A percentile compares a stretch with the other conserved stretches of the same genome.
These are phyloP conservation scores for Carex arenaria DNA, from an alignment of 202 grass and related monocot species.

Conservation along the genomic window DNA sequence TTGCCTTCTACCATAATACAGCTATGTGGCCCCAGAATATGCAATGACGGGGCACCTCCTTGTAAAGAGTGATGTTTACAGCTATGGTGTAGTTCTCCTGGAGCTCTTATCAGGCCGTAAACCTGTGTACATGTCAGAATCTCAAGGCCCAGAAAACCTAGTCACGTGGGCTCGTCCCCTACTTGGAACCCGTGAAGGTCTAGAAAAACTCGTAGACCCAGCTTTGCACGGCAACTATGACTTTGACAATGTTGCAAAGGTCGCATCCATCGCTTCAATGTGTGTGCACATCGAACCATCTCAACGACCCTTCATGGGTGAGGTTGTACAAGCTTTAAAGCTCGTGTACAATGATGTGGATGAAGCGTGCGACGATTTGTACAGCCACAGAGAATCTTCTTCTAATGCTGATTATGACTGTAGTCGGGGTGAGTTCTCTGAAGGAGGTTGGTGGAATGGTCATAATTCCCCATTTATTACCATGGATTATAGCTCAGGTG, in stretches of 20 bases:
- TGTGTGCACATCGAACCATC: slow-evolving; percentile 67
- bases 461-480: slow-evolving; percentile 63
- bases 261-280: slow-evolving; percentile 85
- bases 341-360: slow-evolving; percentile 65
- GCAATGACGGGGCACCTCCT: slow-evolving; percentile 97
- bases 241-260: slow-evolving; percentile 77
- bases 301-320: slow-evolving; percentile 92
- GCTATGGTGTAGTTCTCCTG: slow-evolving; percentile 84
- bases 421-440: slow-evolving; percentile 34
- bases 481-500: slow-evolving; percentile 83
- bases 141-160: slow-evolving; percentile 68
- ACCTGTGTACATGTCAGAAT: slow-evolving; percentile 60
- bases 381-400: slow-evolving; percentile 61
- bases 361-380: slow-evolving; percentile 63
- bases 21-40: slow-evolving; percentile 97
- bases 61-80: slow-evolving; percentile 98
- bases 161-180: slow-evolving; percentile 89
- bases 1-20: slow-evolving; percentile 28
- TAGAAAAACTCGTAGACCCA: slow-evolving; percentile 75
- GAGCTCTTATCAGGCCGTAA: slow-evolving; percentile 95
- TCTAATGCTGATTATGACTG: slow-evolving; percentile 47
- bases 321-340: slow-evolving; percentile 95
- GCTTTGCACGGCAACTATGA: slow-evolving; percentile 53
- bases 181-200: slow-evolving; percentile 49
- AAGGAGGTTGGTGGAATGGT: slow-evolving; percentile 59